Evolutionary conservation across 306 rosid genomes (phyloP).

Genomic region (Sicyos baderoa): DNA sequence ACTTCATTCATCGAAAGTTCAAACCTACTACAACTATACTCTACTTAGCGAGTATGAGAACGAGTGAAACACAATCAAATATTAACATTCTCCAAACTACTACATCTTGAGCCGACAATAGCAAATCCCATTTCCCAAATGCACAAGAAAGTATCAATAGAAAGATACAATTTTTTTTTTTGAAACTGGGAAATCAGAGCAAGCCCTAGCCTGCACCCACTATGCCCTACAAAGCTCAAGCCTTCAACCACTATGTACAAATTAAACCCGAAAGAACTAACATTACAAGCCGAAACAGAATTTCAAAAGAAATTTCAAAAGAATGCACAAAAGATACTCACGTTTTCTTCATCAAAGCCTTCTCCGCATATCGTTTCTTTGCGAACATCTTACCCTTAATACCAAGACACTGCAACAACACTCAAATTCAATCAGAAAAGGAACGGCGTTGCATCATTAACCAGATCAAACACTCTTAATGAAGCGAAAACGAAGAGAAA

Average conservation of each 20-base stretch:
- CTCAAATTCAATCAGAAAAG: background rate
- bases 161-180: too few relatives aligned
- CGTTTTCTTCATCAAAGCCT: conserved; percentile 86
- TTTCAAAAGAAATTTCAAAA: background rate
- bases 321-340: conserved; percentile 27
- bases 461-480: background rate
- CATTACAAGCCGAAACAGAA: background rate
- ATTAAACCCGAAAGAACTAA: background rate
- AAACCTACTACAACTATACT: background rate
- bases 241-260: too few relatives aligned
- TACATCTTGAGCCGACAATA: background rate
- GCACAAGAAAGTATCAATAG: background rate
- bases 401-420: conserved; percentile 48
- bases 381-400: conserved; percentile 75
- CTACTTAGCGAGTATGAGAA: background rate
- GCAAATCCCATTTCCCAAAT: background rate
- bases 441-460: background rate
- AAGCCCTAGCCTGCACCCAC: too few relatives aligned
- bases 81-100: background rate
- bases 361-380: conserved; percentile 77
- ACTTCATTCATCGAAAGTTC: background rate
- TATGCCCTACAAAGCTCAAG: too few relatives aligned
- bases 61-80: background rate
- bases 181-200: too few relatives aligned
- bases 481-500: background rate